Percentiles rank a stretch among this genome's conserved stretches.
phyloP scores from a whole-genome alignment of 371 early-diverging fungal genomes.

The Apophysomyces sp. region DNA sequence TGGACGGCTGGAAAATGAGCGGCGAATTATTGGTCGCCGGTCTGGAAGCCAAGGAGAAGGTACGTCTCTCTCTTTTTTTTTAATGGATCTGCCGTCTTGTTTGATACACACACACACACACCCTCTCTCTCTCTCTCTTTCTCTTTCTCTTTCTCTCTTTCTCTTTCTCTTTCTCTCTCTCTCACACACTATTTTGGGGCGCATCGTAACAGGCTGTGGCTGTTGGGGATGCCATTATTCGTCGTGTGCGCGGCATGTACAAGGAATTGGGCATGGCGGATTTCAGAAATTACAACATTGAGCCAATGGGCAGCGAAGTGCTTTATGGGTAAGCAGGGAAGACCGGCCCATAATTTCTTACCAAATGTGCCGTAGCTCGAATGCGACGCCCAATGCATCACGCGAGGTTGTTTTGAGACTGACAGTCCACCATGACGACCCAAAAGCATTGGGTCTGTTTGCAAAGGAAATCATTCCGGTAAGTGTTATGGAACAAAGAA shows the following conservation, averaged over 20 bases:
- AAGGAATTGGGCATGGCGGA: constrained; percentile 49
- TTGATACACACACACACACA: too few species aligned
- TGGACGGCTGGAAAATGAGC: constrained; percentile 69
- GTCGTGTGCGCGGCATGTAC: constrained; percentile 51
- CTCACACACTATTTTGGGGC: too few species aligned
- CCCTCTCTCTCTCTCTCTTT: not conserved
- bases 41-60: constrained; percentile 48
- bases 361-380: too few species aligned
- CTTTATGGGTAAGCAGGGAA: constrained; percentile 57
- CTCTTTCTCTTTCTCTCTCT: too few species aligned
- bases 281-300: constrained; percentile 57
- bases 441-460: constrained; percentile 57
- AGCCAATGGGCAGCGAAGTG: constrained; percentile 70
- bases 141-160: not conserved
- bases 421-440: constrained; percentile 59
- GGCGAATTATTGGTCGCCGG: constrained; percentile 71
- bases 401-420: constrained; percentile 70
- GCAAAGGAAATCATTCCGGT: constrained; percentile 70
- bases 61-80: not conserved
- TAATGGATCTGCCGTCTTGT: too few species aligned
- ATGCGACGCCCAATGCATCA: constrained; percentile 30
- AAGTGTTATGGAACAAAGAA: constrained; percentile 7
- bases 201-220: constrained; percentile 41
- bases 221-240: constrained; percentile 65
- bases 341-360: too few species aligned